Base-by-base conservation (phyloP, 176 grass and related monocot species). In the Musa beccarii region DNA sequence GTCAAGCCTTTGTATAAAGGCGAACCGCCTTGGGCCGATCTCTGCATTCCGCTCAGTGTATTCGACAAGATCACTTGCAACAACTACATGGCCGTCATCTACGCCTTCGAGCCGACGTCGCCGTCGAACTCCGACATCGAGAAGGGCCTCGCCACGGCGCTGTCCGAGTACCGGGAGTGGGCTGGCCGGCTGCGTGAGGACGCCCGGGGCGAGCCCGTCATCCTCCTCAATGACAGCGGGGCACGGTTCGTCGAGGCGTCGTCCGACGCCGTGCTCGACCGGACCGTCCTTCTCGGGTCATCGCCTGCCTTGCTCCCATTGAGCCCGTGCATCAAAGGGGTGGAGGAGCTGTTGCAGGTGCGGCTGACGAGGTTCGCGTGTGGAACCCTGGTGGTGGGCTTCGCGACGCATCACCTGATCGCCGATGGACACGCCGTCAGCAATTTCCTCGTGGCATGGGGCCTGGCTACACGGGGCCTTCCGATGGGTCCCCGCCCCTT, bases 341-440 rank as follows among this genome's bases (percentile, higher is more conserved):
- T 19, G 2, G 10, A 52, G 19, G 69, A 53, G 51, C n/a, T 72
- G 49, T 14, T 12, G 68, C 43, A 20, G 1, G 50, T 78, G 59
- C 77, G 84, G 73, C 81, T 87, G 61, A 87, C 81, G n/a, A 72
- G 79, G 63, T 87, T 87, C 72, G 75, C 78, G 2, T 87, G 85
- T 25, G 85, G 85, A 9, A 61, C 77, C 1, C 73, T 79, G 24
- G 63, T 61, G 26, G 61, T 87, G 23, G 85, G 85, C 1, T 74
- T 87, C 55, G 71, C 76, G 17, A 59, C 68, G 71, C 68, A 83
- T 51, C 85, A 87, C 77, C 76, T 64, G 19, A 4, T 87, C 68
- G 85, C 76, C 64, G 85, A 87, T n/a, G 85, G 77, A 22, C 63
- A 79, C 49, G 62, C 72, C 10, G 63, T 72, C 12, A 50, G 74